A percentile compares a stretch with the other conserved stretches of the same genome.
These are phyloP conservation scores for Haplographium delicatum DNA, from an alignment of 495 filamentous ascomycete genomes.

Conservation along the genomic window DNA sequence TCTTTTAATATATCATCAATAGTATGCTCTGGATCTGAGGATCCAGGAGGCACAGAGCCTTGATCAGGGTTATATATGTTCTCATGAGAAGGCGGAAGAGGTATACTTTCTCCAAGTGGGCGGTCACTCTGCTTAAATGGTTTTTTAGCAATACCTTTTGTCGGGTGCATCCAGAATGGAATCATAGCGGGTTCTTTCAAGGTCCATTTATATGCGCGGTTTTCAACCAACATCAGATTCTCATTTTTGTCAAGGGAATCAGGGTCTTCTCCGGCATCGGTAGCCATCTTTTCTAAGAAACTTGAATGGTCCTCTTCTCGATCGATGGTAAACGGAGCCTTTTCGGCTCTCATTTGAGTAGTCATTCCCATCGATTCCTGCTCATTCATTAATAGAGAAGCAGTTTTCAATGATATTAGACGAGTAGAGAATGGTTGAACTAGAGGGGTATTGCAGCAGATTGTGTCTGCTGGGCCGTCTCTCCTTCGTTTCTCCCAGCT, in stretches of 20 bases:
- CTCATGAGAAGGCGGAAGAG: no score
- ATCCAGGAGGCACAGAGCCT: no score
- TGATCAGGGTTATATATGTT: no score
- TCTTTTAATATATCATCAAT: no score
- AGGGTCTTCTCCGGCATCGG: constrained; percentile 1
- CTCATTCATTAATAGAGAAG: not conserved
- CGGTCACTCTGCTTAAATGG: not conserved
- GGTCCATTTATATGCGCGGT: constrained; percentile 16
- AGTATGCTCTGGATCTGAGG: no score
- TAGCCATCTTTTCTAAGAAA: constrained; percentile 12
- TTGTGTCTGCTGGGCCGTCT: not conserved
- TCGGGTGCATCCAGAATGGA: constrained; percentile 21
- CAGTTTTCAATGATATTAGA: constrained; percentile 6
- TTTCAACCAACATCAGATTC: constrained; percentile 15
- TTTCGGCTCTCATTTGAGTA: constrained; percentile 17
- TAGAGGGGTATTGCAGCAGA: not conserved
- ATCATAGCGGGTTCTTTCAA: constrained; percentile 17
- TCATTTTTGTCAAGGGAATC: constrained; percentile 3
- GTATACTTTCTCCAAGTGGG: no score
- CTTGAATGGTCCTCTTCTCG: constrained; percentile 9
- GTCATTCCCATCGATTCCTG: constrained; percentile 3
- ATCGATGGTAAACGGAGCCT: constrained; percentile 17
- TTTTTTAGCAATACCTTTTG: constrained; percentile 9
- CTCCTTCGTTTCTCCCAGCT: constrained; percentile 12
- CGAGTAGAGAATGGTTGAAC: constrained; percentile 12